These are phyloP conservation scores for Myxozyma sirexii DNA, from an alignment of 805 yeast genomes.

Conservation along the genomic window DNA sequence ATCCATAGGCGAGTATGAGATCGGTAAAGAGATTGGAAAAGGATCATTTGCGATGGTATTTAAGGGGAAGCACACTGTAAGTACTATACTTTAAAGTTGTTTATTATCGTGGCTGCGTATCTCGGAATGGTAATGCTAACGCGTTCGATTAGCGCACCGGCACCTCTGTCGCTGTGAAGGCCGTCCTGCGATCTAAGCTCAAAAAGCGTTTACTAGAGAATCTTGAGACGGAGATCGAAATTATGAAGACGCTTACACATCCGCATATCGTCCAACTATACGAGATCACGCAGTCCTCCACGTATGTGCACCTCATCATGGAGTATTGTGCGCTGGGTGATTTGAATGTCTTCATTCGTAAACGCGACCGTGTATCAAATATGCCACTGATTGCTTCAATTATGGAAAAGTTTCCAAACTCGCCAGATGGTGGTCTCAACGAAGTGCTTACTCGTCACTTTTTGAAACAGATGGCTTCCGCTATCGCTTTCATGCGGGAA, in stretches of 20 bases:
- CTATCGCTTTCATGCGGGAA: slow-evolving; percentile 76
- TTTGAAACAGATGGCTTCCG: slow-evolving; percentile 80
- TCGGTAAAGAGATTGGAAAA: slow-evolving; percentile 87
- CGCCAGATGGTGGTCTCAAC: slow-evolving; percentile 76
- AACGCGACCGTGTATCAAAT: slow-evolving; percentile 68
- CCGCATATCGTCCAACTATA: slow-evolving; percentile 88
- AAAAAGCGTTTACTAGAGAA: slow-evolving; percentile 87
- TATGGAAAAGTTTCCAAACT: slow-evolving; percentile 81
- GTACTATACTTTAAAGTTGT: slow-evolving; percentile 17
- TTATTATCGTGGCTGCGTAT: background rate
- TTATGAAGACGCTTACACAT: slow-evolving; percentile 82
- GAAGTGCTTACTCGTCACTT: slow-evolving; percentile 79
- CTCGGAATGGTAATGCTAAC: background rate
- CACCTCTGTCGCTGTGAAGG: slow-evolving; percentile 81
- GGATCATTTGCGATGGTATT: slow-evolving; percentile 96
- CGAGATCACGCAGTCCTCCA: slow-evolving; percentile 76
- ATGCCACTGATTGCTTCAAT: slow-evolving; percentile 80
- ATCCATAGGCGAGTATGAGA: slow-evolving; percentile 52
- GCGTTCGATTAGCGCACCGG: slow-evolving; percentile 34
- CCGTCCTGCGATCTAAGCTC: slow-evolving; percentile 79
- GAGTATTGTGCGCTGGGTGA: slow-evolving; percentile 97
- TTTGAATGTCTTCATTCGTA: slow-evolving; percentile 80
- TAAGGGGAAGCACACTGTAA: slow-evolving; percentile 64
- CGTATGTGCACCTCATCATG: slow-evolving; percentile 86
- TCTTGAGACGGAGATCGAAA: slow-evolving; percentile 88